Evolutionary conservation across 768 basidiomycete species (phyloP), one percentile per base, ranked within the genome.

Genomic region (Cyclocybe cylindracea): DNA sequence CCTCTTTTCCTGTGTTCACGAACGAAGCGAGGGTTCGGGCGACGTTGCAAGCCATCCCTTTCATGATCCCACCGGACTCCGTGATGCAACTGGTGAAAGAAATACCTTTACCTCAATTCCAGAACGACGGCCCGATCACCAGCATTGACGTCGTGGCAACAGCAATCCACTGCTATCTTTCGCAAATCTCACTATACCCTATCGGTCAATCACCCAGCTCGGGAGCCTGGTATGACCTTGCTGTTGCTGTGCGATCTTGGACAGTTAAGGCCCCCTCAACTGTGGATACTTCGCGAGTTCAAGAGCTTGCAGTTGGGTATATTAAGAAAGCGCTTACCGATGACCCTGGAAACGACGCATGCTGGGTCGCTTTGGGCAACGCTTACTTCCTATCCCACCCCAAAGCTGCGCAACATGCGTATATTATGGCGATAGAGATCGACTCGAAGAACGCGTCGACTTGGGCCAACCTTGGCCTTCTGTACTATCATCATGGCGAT

Each of bases 381-480:
- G 76, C 87, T 11, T 76, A 86, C 51, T 89, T 93, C 61, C 60
- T 78, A 7, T 73, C 71, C 10, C 84, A 89, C 39, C 79, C 88
- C 0, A 87, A 84, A 59, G 75, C 83, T 1, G 86, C 92, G 2
- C 96, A 99, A 67, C 94, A 98, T 70, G 89, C 92, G 4, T 97
- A 92, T 61, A 85, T 98, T 63, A 88, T 83, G 51, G 88, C 94
- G 4, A 68, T 98, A 41, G 95, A 98, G 60, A 74, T 91, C 36
- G 86, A 98, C 64, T 68, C 82, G 0, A 96, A 96, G 89, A 86
- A 86, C 61, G 85, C 86, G 31, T 58, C 70, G 10, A 80, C 85
- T 0, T 98, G 97, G 97, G 81, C 88, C 2, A 92, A 87, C 62
- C 77, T 98, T 7, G 97, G 95, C 2, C 72, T 98, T 33, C 74